Conservation (phyloP, 768 basidiomycete genomes). For the Podaxis sp. region DNA sequence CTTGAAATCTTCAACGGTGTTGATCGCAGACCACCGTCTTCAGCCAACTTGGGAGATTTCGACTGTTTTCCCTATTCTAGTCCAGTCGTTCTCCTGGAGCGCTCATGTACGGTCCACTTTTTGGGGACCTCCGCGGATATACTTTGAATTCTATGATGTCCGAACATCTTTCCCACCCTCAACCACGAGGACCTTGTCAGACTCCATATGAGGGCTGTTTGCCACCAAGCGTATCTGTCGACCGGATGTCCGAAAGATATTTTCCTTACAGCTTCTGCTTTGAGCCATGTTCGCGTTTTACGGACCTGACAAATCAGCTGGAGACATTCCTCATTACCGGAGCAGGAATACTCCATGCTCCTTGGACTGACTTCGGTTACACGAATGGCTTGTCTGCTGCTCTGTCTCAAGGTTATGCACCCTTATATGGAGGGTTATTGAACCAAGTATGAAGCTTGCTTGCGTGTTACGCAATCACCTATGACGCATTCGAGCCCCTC, state of each 20-base stretch:
- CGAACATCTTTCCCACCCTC: conserved; percentile 4
- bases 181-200: conserved; percentile 8
- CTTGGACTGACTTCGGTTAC: background rate
- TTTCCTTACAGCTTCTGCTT: background rate
- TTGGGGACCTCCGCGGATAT: conserved; percentile 13
- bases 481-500: conserved; percentile 3
- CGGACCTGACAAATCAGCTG: background rate
- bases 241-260: conserved; percentile 1
- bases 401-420: background rate
- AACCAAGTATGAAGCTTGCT: too few relatives aligned
- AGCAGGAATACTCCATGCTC: background rate
- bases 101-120: background rate
- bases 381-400: background rate
- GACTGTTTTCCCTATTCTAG: background rate
- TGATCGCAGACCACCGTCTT: too few relatives aligned
- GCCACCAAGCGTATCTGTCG: background rate
- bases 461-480: conserved; percentile 1
- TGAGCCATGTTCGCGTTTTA: background rate
- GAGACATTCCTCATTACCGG: background rate
- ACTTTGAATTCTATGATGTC: conserved; percentile 1
- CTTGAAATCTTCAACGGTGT: too few relatives aligned
- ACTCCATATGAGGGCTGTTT: background rate
- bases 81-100: background rate
- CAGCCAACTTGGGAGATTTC: background rate
- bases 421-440: background rate